A percentile compares a stretch with the other conserved stretches of the same genome.
These are phyloP conservation scores for Dryadomyces quercivorus DNA, from an alignment of 2,329 filamentous ascomycete species.

Conservation along the genomic window DNA sequence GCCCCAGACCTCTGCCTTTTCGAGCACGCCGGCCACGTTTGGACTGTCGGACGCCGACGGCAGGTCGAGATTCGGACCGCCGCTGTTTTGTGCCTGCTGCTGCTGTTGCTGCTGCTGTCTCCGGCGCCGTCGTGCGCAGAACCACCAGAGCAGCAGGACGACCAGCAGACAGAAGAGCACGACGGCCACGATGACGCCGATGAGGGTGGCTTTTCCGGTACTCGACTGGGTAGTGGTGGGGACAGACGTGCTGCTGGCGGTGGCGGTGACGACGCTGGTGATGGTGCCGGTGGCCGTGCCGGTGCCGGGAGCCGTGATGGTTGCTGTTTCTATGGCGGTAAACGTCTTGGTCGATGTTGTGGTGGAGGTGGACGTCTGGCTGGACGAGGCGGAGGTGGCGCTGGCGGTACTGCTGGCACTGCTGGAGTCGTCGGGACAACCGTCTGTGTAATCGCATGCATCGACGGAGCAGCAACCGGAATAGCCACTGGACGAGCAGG, in stretches of 20 bases:
- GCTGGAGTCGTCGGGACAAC: conserved; percentile 17
- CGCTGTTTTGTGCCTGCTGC: not conserved
- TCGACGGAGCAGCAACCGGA: conserved; percentile 32
- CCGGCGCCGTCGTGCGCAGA: not conserved
- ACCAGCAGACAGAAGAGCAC: conserved; percentile 16
- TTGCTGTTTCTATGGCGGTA: not conserved
- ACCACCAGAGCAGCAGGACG: conserved; percentile 8
- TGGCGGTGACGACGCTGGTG: not conserved
- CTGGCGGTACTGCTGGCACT: no score
- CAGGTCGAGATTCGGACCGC: not conserved
- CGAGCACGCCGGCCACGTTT: not conserved
- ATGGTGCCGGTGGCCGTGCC: conserved; percentile 7
- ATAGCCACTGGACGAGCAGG: conserved; percentile 24
- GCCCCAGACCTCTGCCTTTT: not conserved
- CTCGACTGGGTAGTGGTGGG: not conserved
- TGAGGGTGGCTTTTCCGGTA: conserved; percentile 20
- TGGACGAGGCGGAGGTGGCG: not conserved
- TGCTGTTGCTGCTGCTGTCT: not conserved
- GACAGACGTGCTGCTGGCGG: conserved; percentile 6
- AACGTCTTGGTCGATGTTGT: not conserved
- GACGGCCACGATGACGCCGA: conserved; percentile 21
- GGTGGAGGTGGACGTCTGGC: not conserved
- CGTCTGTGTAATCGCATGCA: conserved; percentile 23
- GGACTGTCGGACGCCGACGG: not conserved
- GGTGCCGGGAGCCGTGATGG: not conserved